Conservation (phyloP, 208 protist genomes). For the Angomonas ambiguus region DNA sequence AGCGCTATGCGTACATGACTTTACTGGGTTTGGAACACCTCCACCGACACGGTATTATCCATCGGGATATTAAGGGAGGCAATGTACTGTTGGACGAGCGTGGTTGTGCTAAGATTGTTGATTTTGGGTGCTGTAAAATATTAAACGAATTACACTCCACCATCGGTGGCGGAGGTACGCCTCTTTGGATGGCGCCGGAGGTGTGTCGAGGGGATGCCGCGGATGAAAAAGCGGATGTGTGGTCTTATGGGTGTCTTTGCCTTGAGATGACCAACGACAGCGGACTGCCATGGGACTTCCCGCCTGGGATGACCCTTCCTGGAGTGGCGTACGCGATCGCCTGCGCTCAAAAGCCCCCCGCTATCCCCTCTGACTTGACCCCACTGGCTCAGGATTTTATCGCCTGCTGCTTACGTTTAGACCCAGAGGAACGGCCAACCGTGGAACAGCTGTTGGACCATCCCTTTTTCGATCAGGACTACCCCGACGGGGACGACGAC, state of each 20-base stretch:
- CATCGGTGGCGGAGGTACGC: constrained; percentile 50
- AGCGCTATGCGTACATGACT: constrained; percentile 74
- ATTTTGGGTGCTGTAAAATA: constrained; percentile 90
- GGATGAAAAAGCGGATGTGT: constrained; percentile 74
- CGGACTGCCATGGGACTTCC: constrained; percentile 63
- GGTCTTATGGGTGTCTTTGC: constrained; percentile 76
- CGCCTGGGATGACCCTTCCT: constrained; percentile 41
- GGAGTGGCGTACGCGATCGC: constrained; percentile 64
- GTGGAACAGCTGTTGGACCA: constrained; percentile 67
- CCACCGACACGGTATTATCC: constrained; percentile 75
- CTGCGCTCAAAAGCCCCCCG: constrained; percentile 43
- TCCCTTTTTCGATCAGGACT: constrained; percentile 52
- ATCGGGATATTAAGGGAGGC: constrained; percentile 89
- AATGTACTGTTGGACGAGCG: constrained; percentile 87
- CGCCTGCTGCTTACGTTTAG: constrained; percentile 39
- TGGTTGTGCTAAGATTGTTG: constrained; percentile 88
- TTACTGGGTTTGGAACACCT: constrained; percentile 68
- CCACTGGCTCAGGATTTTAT: constrained; percentile 64
- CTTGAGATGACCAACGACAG: constrained; percentile 77
- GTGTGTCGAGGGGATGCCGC: constrained; percentile 67
- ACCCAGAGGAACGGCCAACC: constrained; percentile 55
- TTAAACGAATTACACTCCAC: constrained; percentile 42
- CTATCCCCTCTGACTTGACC: constrained; percentile 55
- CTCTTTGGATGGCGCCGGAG: constrained; percentile 83
- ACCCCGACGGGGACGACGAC: constrained; percentile 31